phyloP scores from a whole-genome alignment of 768 basidiomycete genomes.

The Mycena filopes region DNA sequence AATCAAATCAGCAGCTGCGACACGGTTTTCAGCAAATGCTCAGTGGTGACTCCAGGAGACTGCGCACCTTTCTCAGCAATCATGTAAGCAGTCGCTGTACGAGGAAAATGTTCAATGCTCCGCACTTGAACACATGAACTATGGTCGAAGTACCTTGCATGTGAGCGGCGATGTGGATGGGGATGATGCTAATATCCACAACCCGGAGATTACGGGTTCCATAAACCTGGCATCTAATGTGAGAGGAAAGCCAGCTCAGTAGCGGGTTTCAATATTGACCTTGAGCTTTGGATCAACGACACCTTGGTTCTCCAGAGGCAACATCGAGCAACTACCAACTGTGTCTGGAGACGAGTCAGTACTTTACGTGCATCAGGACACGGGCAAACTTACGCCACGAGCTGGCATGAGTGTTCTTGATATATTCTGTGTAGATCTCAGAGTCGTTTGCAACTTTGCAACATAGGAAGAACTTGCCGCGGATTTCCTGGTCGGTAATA shows the following conservation, averaged over 20 bases:
- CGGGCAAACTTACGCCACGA: conserved; percentile 39
- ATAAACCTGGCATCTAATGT: conserved; percentile 53
- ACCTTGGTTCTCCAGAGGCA: conserved; percentile 60
- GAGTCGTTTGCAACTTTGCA: background rate
- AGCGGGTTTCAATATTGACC: conserved; percentile 40
- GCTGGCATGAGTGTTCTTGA: conserved; percentile 37
- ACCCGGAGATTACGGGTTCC: conserved; percentile 64
- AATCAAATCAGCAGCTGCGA: conserved; percentile 13
- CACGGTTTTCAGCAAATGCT: background rate
- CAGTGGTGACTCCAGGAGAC: background rate
- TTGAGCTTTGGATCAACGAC: conserved; percentile 62
- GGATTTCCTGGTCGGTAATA: conserved; percentile 47
- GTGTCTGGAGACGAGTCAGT: conserved; percentile 48
- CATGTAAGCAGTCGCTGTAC: conserved; percentile 53
- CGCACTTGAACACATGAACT: no score
- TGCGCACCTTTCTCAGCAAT: conserved; percentile 55
- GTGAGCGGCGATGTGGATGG: conserved; percentile 23
- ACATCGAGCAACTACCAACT: conserved; percentile 62
- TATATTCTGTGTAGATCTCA: conserved; percentile 5
- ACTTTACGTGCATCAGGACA: no score
- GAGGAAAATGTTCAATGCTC: background rate
- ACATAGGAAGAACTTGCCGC: conserved; percentile 31
- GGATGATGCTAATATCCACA: conserved; percentile 21
- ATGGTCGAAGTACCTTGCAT: conserved; percentile 15
- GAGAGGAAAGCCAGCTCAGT: background rate